These are phyloP conservation scores for Neoboletus magnificus DNA, from an alignment of 768 basidiomycete species.

Conservation along the genomic window DNA sequence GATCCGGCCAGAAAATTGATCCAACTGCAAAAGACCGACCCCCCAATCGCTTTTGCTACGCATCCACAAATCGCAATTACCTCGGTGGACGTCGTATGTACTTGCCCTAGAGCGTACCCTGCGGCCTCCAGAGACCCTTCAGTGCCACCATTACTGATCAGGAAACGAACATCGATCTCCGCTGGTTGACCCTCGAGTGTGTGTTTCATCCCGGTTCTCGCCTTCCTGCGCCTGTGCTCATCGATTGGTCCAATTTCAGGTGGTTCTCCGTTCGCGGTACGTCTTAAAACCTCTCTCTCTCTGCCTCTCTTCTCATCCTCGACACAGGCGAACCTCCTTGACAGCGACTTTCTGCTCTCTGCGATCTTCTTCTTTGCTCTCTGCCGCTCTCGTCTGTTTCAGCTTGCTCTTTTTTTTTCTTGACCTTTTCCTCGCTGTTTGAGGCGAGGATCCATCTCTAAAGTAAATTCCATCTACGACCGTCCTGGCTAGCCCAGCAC, in stretches of 20 bases:
- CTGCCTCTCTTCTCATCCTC: conserved; percentile 16
- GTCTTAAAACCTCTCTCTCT: conserved; percentile 24
- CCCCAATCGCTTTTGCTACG: conserved; percentile 25
- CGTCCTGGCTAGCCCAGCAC: conserved; percentile 62
- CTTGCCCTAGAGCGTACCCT: conserved; percentile 18
- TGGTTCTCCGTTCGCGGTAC: conserved; percentile 77
- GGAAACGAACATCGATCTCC: conserved; percentile 74
- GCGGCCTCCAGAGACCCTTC: conserved; percentile 39
- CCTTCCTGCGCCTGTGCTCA: conserved; percentile 16
- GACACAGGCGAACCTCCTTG: conserved; percentile 75
- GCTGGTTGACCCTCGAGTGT: conserved; percentile 77
- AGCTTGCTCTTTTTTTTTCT: conserved; percentile 26
- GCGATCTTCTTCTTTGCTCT: conserved; percentile 7
- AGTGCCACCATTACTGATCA: conserved; percentile 70
- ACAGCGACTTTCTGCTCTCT: conserved; percentile 34
- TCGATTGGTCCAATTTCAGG: conserved; percentile 39
- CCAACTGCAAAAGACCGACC: conserved; percentile 1
- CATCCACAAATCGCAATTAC: conserved; percentile 11
- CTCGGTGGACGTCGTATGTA: conserved; percentile 22
- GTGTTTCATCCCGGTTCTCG: conserved; percentile 30
- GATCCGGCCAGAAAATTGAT: conserved; percentile 18
- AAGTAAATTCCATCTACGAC: conserved; percentile 43
- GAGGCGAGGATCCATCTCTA: conserved; percentile 67
- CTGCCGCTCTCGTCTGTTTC: conserved; percentile 5
- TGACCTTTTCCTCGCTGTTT: conserved; percentile 60